Conservation (phyloP, 371 early-diverging fungal genomes). For the Smittium mucronatum region DNA sequence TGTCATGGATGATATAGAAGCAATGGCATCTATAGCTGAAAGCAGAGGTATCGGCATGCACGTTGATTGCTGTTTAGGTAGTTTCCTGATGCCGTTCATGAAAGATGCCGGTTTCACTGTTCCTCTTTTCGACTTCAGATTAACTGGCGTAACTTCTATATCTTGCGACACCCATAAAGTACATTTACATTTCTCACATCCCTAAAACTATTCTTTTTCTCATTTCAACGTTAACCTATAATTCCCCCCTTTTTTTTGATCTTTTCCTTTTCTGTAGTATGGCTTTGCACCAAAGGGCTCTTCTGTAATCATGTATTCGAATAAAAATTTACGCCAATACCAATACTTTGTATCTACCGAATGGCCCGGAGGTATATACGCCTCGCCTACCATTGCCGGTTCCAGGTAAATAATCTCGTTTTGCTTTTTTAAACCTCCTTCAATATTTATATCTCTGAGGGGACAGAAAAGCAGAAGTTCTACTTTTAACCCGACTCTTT, state of each 20-base stretch:
- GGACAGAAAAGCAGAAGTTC: too few species aligned
- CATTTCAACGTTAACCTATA: too few species aligned
- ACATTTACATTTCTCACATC: neutral
- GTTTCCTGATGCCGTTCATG: slow-evolving; percentile 86
- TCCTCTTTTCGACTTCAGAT: slow-evolving; percentile 74
- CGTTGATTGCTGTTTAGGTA: slow-evolving; percentile 94
- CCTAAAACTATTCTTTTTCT: slow-evolving; percentile 19
- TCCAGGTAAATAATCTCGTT: slow-evolving; percentile 41
- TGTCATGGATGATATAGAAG: slow-evolving; percentile 79
- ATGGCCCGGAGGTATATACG: slow-evolving; percentile 96
- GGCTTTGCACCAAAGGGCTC: slow-evolving; percentile 96
- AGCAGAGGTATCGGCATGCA: slow-evolving; percentile 77
- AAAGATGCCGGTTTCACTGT: slow-evolving; percentile 80
- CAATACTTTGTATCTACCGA: slow-evolving; percentile 82
- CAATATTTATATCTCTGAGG: neutral
- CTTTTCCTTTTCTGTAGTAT: slow-evolving; percentile 30
- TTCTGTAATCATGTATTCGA: slow-evolving; percentile 84
- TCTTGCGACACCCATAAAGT: slow-evolving; percentile 90
- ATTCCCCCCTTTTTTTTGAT: slow-evolving; percentile 9
- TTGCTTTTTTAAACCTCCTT: neutral
- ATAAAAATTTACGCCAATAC: slow-evolving; percentile 60
- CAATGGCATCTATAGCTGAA: slow-evolving; percentile 63
- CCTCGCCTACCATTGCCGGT: slow-evolving; percentile 84
- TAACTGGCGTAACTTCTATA: slow-evolving; percentile 88
- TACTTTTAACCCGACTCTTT: too few species aligned